These are phyloP conservation scores for Fomitopsis palustris DNA, from an alignment of 1,284 basidiomycete genomes.

Conservation along the genomic window DNA sequence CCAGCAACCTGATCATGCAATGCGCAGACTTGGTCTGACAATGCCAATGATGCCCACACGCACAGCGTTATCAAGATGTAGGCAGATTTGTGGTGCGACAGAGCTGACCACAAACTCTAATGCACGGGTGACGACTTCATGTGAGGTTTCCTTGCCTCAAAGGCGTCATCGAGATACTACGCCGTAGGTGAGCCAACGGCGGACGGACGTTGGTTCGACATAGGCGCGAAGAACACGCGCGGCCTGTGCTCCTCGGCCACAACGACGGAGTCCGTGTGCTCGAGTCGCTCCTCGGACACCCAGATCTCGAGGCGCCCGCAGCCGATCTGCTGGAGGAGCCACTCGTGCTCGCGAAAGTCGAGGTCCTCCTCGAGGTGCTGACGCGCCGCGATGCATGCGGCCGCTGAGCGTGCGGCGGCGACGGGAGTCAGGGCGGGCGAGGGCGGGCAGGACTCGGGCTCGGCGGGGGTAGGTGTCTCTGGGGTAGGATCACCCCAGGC, in stretches of 20 bases:
- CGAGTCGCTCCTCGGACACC: slow-evolving; percentile 3
- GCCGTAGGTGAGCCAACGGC: not conserved
- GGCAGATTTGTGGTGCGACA: too few species aligned
- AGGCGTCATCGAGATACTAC: not conserved
- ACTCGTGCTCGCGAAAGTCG: slow-evolving; percentile 9
- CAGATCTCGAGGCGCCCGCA: slow-evolving; percentile 7
- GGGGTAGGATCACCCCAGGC: not conserved
- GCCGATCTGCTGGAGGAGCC: slow-evolving; percentile 8
- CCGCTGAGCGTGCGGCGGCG: not conserved
- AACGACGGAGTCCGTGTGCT: not conserved
- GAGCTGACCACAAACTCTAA: too few species aligned
- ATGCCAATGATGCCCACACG: too few species aligned
- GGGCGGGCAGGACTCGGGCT: not conserved
- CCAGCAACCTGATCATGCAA: too few species aligned
- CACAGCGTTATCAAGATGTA: too few species aligned
- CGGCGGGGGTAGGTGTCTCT: not conserved
- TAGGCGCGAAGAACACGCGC: slow-evolving; percentile 3
- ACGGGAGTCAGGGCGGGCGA: not conserved
- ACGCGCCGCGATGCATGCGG: not conserved
- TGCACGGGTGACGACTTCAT: too few species aligned
- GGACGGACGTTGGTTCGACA: not conserved
- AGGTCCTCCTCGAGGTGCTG: slow-evolving; percentile 10
- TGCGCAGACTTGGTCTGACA: too few species aligned
- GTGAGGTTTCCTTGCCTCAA: too few species aligned
- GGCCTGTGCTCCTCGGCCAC: not conserved